Percentiles rank a stretch among this genome's conserved stretches.
These are phyloP conservation scores for Lophium mytilinum DNA, from an alignment of 495 filamentous ascomycete genomes.

Conservation along the genomic window DNA sequence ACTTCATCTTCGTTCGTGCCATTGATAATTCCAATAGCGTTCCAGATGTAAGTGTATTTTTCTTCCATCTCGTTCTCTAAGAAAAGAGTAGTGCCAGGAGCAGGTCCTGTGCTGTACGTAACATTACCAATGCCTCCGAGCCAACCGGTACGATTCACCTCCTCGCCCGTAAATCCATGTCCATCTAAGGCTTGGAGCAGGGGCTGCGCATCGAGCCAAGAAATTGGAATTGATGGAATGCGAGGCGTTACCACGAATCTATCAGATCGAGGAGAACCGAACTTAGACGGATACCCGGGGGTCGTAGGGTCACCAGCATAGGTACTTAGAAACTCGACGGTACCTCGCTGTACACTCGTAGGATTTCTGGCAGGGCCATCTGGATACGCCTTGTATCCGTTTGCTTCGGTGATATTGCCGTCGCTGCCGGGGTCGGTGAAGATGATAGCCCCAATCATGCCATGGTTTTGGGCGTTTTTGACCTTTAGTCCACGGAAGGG, in stretches of 20 bases:
- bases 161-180: slow-evolving; percentile 16
- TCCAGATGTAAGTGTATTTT: slow-evolving; percentile 25
- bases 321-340: slow-evolving; percentile 24
- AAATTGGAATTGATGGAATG: slow-evolving; percentile 34
- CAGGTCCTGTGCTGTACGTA: slow-evolving; percentile 26
- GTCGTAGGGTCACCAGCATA: slow-evolving; percentile 33
- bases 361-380: slow-evolving; percentile 32
- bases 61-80: slow-evolving; percentile 27
- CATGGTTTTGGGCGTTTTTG: slow-evolving; percentile 28
- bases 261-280: slow-evolving; percentile 21
- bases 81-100: slow-evolving; percentile 18
- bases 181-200: slow-evolving; percentile 29
- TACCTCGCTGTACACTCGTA: slow-evolving; percentile 25
- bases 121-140: slow-evolving; percentile 27
- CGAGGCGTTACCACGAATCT: slow-evolving; percentile 16
- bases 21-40: slow-evolving; percentile 33
- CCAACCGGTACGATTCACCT: slow-evolving; percentile 28
- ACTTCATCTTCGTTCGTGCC: slow-evolving; percentile 30
- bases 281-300: slow-evolving; percentile 30
- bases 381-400: slow-evolving; percentile 30
- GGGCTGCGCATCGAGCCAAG: slow-evolving; percentile 28
- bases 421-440: slow-evolving; percentile 30
- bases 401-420: slow-evolving; percentile 29
- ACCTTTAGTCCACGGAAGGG: slow-evolving; percentile 30
- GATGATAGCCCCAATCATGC: slow-evolving; percentile 31